A percentile compares a stretch with the other conserved stretches of the same genome.
Conservation (phyloP, 2,329 filamentous ascomycete species). For the Xylaria sp. region DNA sequence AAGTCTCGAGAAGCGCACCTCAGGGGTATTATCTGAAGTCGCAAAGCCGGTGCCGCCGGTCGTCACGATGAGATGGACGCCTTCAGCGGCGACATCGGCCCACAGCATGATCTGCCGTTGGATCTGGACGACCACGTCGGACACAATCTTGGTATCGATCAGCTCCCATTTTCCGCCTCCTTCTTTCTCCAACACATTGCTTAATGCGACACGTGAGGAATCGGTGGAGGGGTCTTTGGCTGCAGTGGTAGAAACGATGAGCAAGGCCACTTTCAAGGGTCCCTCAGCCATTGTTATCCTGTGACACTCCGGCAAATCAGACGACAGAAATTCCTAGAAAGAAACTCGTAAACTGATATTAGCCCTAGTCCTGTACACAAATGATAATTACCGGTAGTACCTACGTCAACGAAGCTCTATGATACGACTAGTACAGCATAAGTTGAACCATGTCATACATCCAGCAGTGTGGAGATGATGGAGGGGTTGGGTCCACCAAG, state of each 20-base stretch:
- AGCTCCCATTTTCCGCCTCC: conserved; percentile 79
- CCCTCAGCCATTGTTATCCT: conserved; percentile 34
- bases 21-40: conserved; percentile 84
- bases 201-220: conserved; percentile 73
- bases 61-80: conserved; percentile 82
- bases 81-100: conserved; percentile 72
- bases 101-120: conserved; percentile 77
- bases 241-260: conserved; percentile 93
- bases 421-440: too few species aligned
- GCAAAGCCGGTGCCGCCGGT: conserved; percentile 96
- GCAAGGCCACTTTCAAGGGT: conserved; percentile 76
- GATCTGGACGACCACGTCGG: conserved; percentile 80
- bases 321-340: not conserved
- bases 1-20: conserved; percentile 64
- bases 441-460: not conserved
- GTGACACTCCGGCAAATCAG: conserved; percentile 36
- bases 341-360: not conserved
- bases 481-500: not conserved
- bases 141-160: conserved; percentile 76
- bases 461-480: conserved; percentile 2
- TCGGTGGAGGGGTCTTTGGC: conserved; percentile 82
- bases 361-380: not conserved
- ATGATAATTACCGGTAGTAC: not conserved
- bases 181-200: conserved; percentile 74
- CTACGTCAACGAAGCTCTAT: too few species aligned